Evolutionary conservation across 2,329 filamentous ascomycete genomes (phyloP).

Genomic region (Microcyclospora tardicrescens): DNA sequence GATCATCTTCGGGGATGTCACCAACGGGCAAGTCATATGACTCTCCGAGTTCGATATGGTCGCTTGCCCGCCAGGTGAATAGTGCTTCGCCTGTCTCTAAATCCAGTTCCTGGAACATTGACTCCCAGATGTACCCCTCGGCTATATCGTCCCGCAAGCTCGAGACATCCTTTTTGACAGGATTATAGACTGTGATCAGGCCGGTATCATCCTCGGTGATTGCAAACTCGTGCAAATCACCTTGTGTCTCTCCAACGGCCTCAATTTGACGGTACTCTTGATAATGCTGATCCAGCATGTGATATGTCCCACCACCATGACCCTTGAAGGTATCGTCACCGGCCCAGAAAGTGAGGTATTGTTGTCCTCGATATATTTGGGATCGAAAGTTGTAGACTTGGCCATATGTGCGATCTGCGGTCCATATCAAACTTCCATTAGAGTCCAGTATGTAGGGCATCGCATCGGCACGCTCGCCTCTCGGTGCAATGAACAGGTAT

Average conservation of each 20-base stretch:
- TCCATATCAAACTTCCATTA: slow-evolving; percentile 14
- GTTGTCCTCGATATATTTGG: slow-evolving; percentile 31
- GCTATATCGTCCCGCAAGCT: slow-evolving; percentile 19
- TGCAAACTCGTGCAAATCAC: slow-evolving; percentile 30
- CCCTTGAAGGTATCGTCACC: slow-evolving; percentile 35
- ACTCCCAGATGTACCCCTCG: slow-evolving; percentile 20
- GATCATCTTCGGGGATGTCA: slow-evolving; percentile 28
- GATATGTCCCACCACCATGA: slow-evolving; percentile 34
- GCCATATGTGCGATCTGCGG: slow-evolving; percentile 10
- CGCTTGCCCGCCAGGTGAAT: slow-evolving; percentile 45
- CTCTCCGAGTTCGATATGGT: slow-evolving; percentile 38
- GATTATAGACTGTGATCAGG: slow-evolving; percentile 29
- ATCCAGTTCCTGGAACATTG: slow-evolving; percentile 27
- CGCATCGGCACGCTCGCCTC: slow-evolving; percentile 11
- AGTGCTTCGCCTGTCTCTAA: slow-evolving; percentile 39
- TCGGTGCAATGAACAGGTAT: slow-evolving; percentile 16
- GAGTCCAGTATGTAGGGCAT: slow-evolving; percentile 9
- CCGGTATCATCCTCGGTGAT: slow-evolving; percentile 29
- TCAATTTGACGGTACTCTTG: slow-evolving; percentile 25
- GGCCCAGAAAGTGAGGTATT: slow-evolving; percentile 39
- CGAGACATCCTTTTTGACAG: slow-evolving; percentile 9
- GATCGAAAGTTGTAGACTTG: slow-evolving; percentile 36
- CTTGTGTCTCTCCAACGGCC: slow-evolving; percentile 21
- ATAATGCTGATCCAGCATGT: slow-evolving; percentile 26
- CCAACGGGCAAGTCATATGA: slow-evolving; percentile 21